phyloP scores from a whole-genome alignment of 768 basidiomycete genomes.

The Pleurotus salmoneostramineus region DNA sequence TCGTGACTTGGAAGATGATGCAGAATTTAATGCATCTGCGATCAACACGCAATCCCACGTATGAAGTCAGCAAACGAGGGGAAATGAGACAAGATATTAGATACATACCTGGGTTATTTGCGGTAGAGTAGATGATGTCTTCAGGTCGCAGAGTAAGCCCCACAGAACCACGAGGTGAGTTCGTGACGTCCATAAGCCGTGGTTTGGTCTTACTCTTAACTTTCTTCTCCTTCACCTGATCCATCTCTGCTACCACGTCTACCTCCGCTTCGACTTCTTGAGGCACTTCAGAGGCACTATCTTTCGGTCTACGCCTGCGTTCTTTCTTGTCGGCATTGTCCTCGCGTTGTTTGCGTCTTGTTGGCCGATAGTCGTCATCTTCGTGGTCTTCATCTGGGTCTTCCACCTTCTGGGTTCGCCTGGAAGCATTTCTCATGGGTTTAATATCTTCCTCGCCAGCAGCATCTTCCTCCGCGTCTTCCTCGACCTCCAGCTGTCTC shows the following conservation, averaged over 20 bases:
- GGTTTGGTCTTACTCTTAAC: constrained; percentile 28
- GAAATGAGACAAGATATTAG: neutral
- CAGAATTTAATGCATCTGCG: neutral
- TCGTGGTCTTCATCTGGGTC: constrained; percentile 30
- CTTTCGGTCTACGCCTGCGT: constrained; percentile 40
- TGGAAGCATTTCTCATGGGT: neutral
- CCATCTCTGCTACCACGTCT: constrained; percentile 16
- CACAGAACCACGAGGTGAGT: constrained; percentile 35
- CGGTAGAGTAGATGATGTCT: neutral
- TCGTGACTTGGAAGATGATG: neutral
- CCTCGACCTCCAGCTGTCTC: constrained; percentile 51
- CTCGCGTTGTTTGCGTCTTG: constrained; percentile 17
- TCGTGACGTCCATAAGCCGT: constrained; percentile 64
- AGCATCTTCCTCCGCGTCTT: constrained; percentile 47
- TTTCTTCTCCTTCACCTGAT: constrained; percentile 23
- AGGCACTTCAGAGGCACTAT: constrained; percentile 28
- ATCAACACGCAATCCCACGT: neutral
- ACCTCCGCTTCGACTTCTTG: constrained; percentile 28
- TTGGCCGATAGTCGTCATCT: constrained; percentile 18
- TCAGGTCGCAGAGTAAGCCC: constrained; percentile 5
- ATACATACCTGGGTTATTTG: constrained; percentile 11
- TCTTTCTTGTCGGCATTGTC: constrained; percentile 40
- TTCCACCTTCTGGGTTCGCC: constrained; percentile 11
- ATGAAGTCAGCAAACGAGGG: neutral
- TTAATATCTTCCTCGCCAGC: neutral